Conservation (phyloP, 352 stramenopile genomes). For the Phytophthora vignae region DNA sequence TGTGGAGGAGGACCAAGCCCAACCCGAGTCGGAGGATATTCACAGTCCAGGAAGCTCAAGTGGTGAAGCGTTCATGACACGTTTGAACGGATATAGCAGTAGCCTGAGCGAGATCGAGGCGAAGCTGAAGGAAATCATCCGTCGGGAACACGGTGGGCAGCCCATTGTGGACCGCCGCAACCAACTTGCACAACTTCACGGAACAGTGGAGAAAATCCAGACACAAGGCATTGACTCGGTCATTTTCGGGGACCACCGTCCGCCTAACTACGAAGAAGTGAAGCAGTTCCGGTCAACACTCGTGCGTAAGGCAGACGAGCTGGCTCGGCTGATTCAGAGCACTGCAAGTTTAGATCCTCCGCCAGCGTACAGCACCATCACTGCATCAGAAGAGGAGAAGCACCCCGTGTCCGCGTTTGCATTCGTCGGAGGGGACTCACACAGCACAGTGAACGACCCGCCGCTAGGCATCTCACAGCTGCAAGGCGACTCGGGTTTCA, state of each 20-base stretch:
- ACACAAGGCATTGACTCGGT: conserved; percentile 83
- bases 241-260: conserved; percentile 74
- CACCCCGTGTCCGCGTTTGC: conserved; percentile 56
- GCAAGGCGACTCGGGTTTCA: conserved; percentile 46
- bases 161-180: conserved; percentile 61
- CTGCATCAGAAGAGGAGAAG: conserved; percentile 40
- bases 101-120: conserved; percentile 56
- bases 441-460: conserved; percentile 36
- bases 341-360: conserved; percentile 37
- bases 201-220: conserved; percentile 80
- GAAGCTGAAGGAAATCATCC: conserved; percentile 61
- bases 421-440: conserved; percentile 52
- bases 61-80: conserved; percentile 51
- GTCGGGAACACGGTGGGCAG: conserved; percentile 52
- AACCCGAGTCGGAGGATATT: conserved; percentile 37
- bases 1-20: conserved; percentile 16
- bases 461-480: conserved; percentile 48
- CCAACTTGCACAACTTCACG: conserved; percentile 76
- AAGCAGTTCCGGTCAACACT: conserved; percentile 75
- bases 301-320: conserved; percentile 65
- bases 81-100: conserved; percentile 56
- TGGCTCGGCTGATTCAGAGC: conserved; percentile 73
- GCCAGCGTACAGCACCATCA: conserved; percentile 16
- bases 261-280: conserved; percentile 75
- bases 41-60: conserved; percentile 17